These are phyloP conservation scores for Pichia inconspicua DNA, from an alignment of 1,139 yeast species.

Conservation along the genomic window DNA sequence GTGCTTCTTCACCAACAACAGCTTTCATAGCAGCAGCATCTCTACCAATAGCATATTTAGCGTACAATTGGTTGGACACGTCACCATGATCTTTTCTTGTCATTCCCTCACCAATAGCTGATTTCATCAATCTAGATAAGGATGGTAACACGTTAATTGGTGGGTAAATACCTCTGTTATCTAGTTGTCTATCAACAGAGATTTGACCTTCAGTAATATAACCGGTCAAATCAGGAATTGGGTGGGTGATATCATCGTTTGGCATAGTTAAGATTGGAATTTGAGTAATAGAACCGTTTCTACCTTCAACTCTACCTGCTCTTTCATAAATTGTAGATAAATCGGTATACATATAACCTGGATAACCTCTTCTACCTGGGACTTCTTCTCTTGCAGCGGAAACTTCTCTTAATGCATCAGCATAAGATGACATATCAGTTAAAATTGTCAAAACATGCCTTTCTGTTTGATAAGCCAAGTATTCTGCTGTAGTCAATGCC, in stretches of 20 bases:
- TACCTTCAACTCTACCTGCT: slow-evolving; percentile 99
- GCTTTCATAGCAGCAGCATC: slow-evolving; percentile 99
- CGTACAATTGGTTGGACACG: slow-evolving; percentile 96
- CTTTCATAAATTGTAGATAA: slow-evolving; percentile 97
- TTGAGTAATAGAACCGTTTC: slow-evolving; percentile 98
- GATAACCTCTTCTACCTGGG: slow-evolving; percentile 99
- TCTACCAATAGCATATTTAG: slow-evolving; percentile 98
- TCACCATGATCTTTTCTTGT: slow-evolving; percentile 99
- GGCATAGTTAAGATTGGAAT: slow-evolving; percentile 99
- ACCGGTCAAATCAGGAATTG: slow-evolving; percentile 99
- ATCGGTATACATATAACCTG: slow-evolving; percentile 99
- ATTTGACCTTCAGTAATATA: slow-evolving; percentile 99
- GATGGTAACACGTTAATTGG: slow-evolving; percentile 98
- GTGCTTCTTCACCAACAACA: slow-evolving; percentile 99
- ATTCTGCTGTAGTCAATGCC: slow-evolving; percentile 98
- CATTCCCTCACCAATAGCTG: slow-evolving; percentile 99
- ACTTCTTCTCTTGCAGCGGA: slow-evolving; percentile 99
- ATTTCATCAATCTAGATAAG: slow-evolving; percentile 94
- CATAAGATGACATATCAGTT: slow-evolving; percentile 98
- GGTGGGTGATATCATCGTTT: slow-evolving; percentile 98
- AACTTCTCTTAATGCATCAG: slow-evolving; percentile 98
- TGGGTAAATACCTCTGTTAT: slow-evolving; percentile 95
- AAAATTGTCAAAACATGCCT: slow-evolving; percentile 96
- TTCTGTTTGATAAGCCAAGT: slow-evolving; percentile 97
- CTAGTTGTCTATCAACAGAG: slow-evolving; percentile 90